phyloP scores from a whole-genome alignment of 495 filamentous ascomycete species.

The Penicillium robsamsonii region DNA sequence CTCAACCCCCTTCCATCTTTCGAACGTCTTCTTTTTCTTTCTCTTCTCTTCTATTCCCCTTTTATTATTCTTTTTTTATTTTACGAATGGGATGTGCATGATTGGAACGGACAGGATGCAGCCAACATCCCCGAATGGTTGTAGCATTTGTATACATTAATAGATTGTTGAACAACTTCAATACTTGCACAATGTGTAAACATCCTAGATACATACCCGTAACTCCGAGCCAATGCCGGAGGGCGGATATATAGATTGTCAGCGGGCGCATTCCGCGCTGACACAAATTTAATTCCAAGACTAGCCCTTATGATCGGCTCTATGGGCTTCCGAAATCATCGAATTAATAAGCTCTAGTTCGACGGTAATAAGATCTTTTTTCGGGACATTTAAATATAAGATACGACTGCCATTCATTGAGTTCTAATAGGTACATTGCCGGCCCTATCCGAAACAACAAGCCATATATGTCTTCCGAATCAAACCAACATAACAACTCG shows the following conservation, averaged over 20 bases:
- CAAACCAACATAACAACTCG: slow-evolving; percentile 6
- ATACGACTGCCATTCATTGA: background rate
- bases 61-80: background rate
- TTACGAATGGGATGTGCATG: slow-evolving; percentile 6
- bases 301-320: slow-evolving; percentile 23
- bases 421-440: background rate
- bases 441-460: background rate
- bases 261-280: slow-evolving; percentile 32
- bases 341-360: slow-evolving; percentile 1
- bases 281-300: slow-evolving; percentile 16
- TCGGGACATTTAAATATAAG: background rate
- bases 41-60: background rate
- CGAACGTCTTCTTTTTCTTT: background rate
- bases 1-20: background rate
- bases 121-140: background rate
- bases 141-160: slow-evolving; percentile 4
- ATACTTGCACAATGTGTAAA: background rate
- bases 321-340: slow-evolving; percentile 2
- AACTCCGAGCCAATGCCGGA: background rate
- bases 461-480: slow-evolving; percentile 30
- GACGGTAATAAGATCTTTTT: background rate
- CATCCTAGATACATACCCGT: slow-evolving; percentile 6
- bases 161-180: slow-evolving; percentile 6
- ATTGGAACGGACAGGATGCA: background rate
- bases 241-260: background rate